Base-by-base conservation (phyloP, 2,329 filamentous ascomycete species). In the Ceratocystis diversiconidia region DNA sequence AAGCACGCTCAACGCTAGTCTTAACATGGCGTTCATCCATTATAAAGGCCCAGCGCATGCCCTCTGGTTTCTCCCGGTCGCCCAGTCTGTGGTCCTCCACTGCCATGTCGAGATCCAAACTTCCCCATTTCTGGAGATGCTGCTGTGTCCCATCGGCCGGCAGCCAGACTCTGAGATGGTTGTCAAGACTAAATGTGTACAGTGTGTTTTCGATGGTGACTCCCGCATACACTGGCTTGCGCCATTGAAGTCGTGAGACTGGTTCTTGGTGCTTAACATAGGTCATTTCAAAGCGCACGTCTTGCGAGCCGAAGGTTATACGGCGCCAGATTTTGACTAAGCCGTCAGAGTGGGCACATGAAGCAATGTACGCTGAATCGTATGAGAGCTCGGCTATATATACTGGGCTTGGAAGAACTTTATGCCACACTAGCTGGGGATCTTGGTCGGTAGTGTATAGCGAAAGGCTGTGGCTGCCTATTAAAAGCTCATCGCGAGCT, bases 271-370 rank as follows among this genome's bases (percentile, higher is more conserved):
- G 94, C n/a, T 85, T 80, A 1, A 99, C 83, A 74, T 97, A 97
- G 32, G 86, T 86, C 71, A 95, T 86, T 71, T 97, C 92, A 75
- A 97, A 97, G 66, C 88, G 82, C 48, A 90, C 87, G 70, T 95
- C 88, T 66, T 90, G 87, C 0, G 85, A 82, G 15, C 90, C 90
- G 72, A 92, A 96, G 7, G 88, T 88, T 28, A 95, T 78, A 64
- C 92, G 83, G 69, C 91, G 85, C 94, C 95, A 99, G 71, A 97
- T 83, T 76, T 99, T 97, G 70, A 95, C 85, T 22, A 97, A 77
- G 63, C 87, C 82, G 74, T 97, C 94, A 72, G 89, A 84, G 62
- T 80, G 78, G 52, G 90, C 88, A 12, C 88, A 83, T 1, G 89
- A 92, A 19, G 91, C 92, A 64, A 97, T 90, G 68, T 95, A 85